A percentile compares a stretch with the other conserved stretches of the same genome.
phyloP scores from a whole-genome alignment of 306 rosid genomes.

The Castanea sativa region DNA sequence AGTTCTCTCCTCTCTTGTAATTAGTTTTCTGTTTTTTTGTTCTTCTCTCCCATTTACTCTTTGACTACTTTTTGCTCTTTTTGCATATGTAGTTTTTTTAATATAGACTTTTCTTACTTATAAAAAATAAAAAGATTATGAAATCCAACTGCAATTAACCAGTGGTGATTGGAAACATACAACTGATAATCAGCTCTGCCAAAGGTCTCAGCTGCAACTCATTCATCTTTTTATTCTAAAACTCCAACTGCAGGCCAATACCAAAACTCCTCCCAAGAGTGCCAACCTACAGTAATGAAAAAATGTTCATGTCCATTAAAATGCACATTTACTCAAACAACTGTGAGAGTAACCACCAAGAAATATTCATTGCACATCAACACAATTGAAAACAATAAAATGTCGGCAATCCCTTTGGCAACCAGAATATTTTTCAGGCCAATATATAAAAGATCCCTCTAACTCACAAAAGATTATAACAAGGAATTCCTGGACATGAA shows the following conservation, averaged over 20 bases:
- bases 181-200: constrained; percentile 13
- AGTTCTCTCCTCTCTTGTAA: no score
- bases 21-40: no score
- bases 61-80: no score
- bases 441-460: neutral
- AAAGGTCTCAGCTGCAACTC: neutral
- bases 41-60: no score
- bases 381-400: neutral
- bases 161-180: constrained; percentile 21
- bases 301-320: neutral
- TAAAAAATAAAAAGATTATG: neutral
- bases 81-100: no score
- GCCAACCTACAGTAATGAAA: neutral
- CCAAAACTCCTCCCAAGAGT: neutral
- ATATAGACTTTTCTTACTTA: neutral
- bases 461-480: neutral
- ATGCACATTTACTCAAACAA: neutral
- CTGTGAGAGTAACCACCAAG: neutral
- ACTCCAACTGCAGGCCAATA: neutral
- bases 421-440: neutral
- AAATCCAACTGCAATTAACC: neutral
- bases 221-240: constrained; percentile 4
- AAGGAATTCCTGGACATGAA: neutral
- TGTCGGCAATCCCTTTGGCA: neutral
- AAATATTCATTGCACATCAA: neutral